Evolutionary conservation across 1,284 basidiomycete species (phyloP).

Genomic region (Naganishia sp.): DNA sequence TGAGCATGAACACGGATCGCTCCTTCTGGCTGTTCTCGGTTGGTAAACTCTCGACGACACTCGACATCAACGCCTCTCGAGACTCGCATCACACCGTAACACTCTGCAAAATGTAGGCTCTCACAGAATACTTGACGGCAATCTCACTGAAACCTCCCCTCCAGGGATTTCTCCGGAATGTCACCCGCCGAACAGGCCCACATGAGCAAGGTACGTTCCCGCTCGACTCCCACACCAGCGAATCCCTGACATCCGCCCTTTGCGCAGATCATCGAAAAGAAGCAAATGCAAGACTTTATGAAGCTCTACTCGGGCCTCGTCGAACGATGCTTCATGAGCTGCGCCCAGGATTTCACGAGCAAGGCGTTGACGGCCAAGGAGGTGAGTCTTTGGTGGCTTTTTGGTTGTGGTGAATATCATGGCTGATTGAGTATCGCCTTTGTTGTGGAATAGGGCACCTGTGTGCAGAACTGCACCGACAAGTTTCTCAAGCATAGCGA

Average conservation of each 20-base stretch:
- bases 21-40: no score
- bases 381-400: constrained; percentile 57
- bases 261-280: constrained; percentile 77
- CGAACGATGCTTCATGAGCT: constrained; percentile 91
- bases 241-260: no score
- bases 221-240: background rate
- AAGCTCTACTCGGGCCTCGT: constrained; percentile 93
- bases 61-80: background rate
- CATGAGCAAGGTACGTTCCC: constrained; percentile 63
- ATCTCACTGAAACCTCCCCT: background rate
- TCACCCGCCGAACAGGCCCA: constrained; percentile 84
- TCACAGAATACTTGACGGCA: no score
- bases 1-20: background rate
- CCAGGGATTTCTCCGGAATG: constrained; percentile 83
- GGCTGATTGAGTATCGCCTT: background rate
- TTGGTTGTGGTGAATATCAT: background rate
- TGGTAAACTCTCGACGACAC: background rate
- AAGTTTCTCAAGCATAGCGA: constrained; percentile 98
- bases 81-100: background rate
- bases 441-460: constrained; percentile 54
- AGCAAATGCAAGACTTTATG: constrained; percentile 99
- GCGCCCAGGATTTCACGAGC: constrained; percentile 95
- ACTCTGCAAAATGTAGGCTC: constrained; percentile 16
- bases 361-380: constrained; percentile 92
- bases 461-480: constrained; percentile 68